Percentiles rank a stretch among this genome's conserved stretches.
Evolutionary conservation across 202 grass and related monocot species (phyloP).

Genomic region (Elaeis oleifera): DNA sequence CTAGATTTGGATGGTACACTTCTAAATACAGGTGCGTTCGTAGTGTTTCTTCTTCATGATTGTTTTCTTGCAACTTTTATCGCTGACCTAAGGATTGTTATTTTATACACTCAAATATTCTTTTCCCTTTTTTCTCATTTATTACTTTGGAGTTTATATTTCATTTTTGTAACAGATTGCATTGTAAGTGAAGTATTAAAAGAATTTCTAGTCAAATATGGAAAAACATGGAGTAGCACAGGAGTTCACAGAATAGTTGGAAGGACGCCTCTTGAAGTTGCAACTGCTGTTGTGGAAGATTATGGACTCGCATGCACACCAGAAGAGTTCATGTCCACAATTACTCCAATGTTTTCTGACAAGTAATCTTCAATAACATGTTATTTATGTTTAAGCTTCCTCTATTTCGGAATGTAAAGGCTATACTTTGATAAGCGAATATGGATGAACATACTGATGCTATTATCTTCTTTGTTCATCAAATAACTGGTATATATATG

Average conservation of each 20-base stretch:
- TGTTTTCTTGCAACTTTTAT: background rate
- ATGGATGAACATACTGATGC: too few species aligned
- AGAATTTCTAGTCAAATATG: slow-evolving; percentile 59
- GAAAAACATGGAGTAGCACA: slow-evolving; percentile 71
- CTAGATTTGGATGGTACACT: slow-evolving; percentile 95
- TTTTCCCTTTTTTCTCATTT: background rate
- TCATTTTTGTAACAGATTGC: slow-evolving; percentile 42
- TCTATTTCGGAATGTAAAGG: background rate
- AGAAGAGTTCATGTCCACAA: slow-evolving; percentile 69
- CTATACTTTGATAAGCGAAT: too few species aligned
- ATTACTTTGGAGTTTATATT: background rate
- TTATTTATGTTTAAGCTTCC: background rate
- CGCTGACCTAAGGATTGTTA: background rate
- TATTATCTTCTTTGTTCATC: too few species aligned
- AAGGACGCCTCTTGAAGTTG: slow-evolving; percentile 76
- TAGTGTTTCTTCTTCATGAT: background rate
- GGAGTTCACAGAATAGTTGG: slow-evolving; percentile 65
- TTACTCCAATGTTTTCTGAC: slow-evolving; percentile 64
- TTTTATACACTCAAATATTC: background rate
- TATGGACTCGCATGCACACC: slow-evolving; percentile 70
- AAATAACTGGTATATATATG: too few species aligned
- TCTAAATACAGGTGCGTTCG: slow-evolving; percentile 69
- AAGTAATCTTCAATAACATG: slow-evolving; percentile 44
- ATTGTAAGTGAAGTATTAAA: slow-evolving; percentile 61
- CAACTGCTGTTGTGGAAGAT: slow-evolving; percentile 60